These are phyloP conservation scores for Gillenia trifoliata DNA, from an alignment of 306 rosid genomes.

Conservation along the genomic window DNA sequence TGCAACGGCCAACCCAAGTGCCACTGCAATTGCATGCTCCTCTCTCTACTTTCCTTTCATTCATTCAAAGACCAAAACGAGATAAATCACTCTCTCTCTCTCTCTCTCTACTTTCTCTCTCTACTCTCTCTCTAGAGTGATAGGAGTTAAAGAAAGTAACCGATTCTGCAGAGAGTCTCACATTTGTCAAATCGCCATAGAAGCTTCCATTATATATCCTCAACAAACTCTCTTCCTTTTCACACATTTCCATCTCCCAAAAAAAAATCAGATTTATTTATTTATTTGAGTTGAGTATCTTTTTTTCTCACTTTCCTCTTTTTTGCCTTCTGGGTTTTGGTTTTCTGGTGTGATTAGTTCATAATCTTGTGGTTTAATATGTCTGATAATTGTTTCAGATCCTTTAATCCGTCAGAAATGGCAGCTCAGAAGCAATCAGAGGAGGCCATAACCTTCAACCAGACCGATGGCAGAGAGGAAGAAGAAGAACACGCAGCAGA, in stretches of 20 bases:
- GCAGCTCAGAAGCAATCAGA: constrained; percentile 58
- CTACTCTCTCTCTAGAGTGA: background rate
- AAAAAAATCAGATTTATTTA: background rate
- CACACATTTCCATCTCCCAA: constrained; percentile 12
- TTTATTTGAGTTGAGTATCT: background rate
- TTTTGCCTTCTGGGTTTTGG: background rate
- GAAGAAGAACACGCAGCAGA: constrained; percentile 33
- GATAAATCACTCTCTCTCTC: constrained; percentile 11
- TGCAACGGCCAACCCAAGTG: constrained; percentile 22
- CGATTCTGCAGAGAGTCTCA: constrained; percentile 23
- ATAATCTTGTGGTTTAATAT: background rate
- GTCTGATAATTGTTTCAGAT: constrained; percentile 31
- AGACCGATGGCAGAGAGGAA: constrained; percentile 45
- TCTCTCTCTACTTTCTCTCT: background rate
- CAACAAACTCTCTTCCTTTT: constrained; percentile 13
- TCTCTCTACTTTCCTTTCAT: constrained; percentile 6
- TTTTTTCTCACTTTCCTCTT: background rate
- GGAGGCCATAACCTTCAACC: constrained; percentile 55
- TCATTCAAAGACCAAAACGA: constrained; percentile 13
- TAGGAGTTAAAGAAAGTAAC: constrained; percentile 22
- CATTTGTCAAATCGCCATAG: constrained; percentile 21
- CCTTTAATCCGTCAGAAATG: constrained; percentile 42
- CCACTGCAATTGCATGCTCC: background rate
- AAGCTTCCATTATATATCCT: background rate
- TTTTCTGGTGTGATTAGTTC: background rate